A percentile compares a stretch with the other conserved stretches of the same genome.
These are phyloP conservation scores for Boletus sensibilis DNA, from an alignment of 768 basidiomycete species.

Conservation along the genomic window DNA sequence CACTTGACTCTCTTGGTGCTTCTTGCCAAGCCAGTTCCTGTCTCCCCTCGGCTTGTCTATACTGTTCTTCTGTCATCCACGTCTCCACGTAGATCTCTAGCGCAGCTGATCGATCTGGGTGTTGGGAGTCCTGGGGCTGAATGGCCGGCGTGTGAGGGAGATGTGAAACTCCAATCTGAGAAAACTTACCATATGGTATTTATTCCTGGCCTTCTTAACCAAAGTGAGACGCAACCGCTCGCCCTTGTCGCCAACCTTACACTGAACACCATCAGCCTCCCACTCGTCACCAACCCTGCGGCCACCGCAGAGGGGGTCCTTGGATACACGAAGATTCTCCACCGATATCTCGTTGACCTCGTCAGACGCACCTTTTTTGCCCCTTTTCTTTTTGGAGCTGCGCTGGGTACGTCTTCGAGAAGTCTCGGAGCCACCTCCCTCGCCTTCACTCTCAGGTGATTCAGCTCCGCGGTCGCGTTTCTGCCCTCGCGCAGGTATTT, in stretches of 20 bases:
- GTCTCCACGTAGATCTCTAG: constrained; percentile 74
- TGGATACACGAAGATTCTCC: constrained; percentile 48
- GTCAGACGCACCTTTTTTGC: constrained; percentile 43
- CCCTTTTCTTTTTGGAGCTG: constrained; percentile 51
- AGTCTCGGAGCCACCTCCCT: constrained; percentile 12
- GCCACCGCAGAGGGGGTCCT: constrained; percentile 51
- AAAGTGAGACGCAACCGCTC: constrained; percentile 66
- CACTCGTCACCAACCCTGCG: constrained; percentile 73
- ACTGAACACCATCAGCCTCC: constrained; percentile 67
- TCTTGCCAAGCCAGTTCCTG: constrained; percentile 73
- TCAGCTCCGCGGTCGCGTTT: constrained; percentile 66
- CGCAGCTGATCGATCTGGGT: constrained; percentile 68
- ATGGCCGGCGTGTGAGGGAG: constrained; percentile 10
- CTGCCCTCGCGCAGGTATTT: constrained; percentile 49
- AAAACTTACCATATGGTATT: constrained; percentile 66
- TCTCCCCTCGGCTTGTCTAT: constrained; percentile 58
- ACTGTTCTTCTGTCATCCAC: constrained; percentile 78
- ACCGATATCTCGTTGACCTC: constrained; percentile 47
- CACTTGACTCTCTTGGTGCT: constrained; percentile 39
- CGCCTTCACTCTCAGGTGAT: constrained; percentile 38
- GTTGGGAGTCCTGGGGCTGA: constrained; percentile 77
- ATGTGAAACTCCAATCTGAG: not conserved
- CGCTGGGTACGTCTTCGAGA: constrained; percentile 4
- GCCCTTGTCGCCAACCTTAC: constrained; percentile 70
- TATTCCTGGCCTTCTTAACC: constrained; percentile 68